phyloP scores from a whole-genome alignment of 2,329 filamentous ascomycete genomes.

The Aureobasidium sp. region DNA sequence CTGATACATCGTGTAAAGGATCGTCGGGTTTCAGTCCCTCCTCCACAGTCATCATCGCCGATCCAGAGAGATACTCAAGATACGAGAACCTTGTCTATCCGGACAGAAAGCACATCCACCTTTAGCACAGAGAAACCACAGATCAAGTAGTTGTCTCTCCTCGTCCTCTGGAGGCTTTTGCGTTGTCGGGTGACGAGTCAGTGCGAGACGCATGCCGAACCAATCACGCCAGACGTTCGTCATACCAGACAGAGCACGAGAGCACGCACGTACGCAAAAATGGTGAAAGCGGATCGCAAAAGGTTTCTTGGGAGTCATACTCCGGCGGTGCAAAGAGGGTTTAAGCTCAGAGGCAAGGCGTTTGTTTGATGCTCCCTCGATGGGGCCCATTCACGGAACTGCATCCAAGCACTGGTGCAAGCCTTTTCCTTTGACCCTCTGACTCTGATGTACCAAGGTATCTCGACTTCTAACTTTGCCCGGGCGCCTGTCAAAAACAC shows the following conservation, averaged over 20 bases:
- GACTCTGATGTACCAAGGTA: constrained; percentile 8
- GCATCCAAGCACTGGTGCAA: too few relatives aligned
- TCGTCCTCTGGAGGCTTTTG: neutral
- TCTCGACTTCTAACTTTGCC: neutral
- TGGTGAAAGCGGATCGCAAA: neutral
- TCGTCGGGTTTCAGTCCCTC: too few relatives aligned
- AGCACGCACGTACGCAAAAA: neutral
- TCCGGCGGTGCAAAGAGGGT: neutral
- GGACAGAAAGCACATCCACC: constrained; percentile 2
- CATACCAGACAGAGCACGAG: neutral
- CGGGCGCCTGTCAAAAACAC: constrained; percentile 13
- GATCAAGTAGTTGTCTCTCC: constrained; percentile 7
- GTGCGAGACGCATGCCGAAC: constrained; percentile 3
- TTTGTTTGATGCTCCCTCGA: neutral
- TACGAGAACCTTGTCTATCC: constrained; percentile 11
- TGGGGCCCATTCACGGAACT: neutral
- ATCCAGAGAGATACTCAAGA: neutral
- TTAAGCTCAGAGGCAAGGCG: constrained; percentile 10
- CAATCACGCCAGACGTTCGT: constrained; percentile 7
- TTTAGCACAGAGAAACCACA: neutral
- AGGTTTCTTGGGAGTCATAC: neutral
- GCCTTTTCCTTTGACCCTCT: neutral
- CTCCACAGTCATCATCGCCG: constrained; percentile 8
- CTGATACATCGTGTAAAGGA: too few relatives aligned
- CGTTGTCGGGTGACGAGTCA: constrained; percentile 12